Percentiles rank a stretch among this genome's conserved stretches.
phyloP scores from a whole-genome alignment of 2,329 filamentous ascomycete genomes.

The Hymenoscyphus occultus region DNA sequence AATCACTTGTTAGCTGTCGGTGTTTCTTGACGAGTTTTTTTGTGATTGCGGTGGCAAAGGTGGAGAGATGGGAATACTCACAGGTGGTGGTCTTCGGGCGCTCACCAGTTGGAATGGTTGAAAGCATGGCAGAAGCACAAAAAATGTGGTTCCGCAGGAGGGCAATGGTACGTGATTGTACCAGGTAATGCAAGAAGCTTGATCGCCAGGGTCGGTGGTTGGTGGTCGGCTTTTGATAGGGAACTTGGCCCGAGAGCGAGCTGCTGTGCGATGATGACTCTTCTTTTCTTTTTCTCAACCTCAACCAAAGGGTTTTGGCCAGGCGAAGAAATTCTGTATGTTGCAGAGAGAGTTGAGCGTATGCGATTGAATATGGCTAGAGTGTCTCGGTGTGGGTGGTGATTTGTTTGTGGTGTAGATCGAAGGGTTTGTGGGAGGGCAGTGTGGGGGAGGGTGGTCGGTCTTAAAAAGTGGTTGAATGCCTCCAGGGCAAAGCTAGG shows the following conservation, averaged over 20 bases:
- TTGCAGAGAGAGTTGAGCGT: background rate
- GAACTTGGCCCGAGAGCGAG: background rate
- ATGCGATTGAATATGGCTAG: background rate
- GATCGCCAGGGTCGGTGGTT: background rate
- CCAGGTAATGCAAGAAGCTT: background rate
- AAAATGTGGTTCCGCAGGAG: conserved; percentile 2
- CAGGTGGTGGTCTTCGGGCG: background rate
- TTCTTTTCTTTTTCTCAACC: conserved; percentile 1
- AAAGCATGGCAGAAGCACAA: background rate
- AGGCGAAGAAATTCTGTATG: background rate
- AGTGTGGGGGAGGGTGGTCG: background rate
- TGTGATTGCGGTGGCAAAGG: background rate
- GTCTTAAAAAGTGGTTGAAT: conserved; percentile 2
- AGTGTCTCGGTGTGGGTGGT: background rate
- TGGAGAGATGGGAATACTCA: background rate
- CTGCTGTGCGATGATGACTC: background rate
- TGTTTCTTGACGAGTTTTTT: background rate
- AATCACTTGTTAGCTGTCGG: background rate
- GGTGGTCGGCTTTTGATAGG: background rate
- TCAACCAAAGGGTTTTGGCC: background rate
- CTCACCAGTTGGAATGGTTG: background rate
- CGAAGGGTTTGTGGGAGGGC: background rate
- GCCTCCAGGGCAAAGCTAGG: background rate
- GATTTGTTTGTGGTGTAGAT: background rate
- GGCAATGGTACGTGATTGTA: background rate